Evolutionary conservation across 2,329 filamentous ascomycete genomes (phyloP).

Genomic region (Trichoderma guizhouense): DNA sequence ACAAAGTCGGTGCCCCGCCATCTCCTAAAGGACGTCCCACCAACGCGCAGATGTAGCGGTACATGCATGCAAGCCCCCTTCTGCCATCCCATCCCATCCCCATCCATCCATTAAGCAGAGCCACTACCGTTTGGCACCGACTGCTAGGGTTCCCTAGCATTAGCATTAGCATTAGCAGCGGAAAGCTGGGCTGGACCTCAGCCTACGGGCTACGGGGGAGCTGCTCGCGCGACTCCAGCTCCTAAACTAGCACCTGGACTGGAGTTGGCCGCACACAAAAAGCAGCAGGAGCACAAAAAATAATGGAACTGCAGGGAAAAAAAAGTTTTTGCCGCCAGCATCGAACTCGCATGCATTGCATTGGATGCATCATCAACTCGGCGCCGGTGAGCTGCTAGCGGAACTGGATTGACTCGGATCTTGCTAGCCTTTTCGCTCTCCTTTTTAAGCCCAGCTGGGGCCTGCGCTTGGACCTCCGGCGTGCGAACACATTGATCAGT

Average conservation of each 20-base stretch:
- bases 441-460: not conserved
- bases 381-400: not conserved
- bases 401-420: not conserved
- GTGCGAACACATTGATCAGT: not conserved
- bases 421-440: not conserved
- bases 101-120: not conserved
- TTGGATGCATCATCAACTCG: not conserved
- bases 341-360: not conserved
- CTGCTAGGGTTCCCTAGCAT: not conserved
- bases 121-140: not conserved
- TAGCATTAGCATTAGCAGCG: not conserved
- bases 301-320: not conserved
- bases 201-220: not conserved
- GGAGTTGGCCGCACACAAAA: constrained; percentile 1
- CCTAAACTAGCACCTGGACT: not conserved
- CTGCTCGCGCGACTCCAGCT: constrained; percentile 1
- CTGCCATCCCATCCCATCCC: not conserved
- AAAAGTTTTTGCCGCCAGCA: constrained; percentile 15
- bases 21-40: not conserved
- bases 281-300: not conserved
- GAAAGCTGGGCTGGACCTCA: not conserved
- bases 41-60: not conserved
- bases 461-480: constrained; percentile 4
- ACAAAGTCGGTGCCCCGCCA: not conserved
- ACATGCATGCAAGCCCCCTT: not conserved